A percentile compares a stretch with the other conserved stretches of the same genome.
phyloP scores from a whole-genome alignment of 352 stramenopile species.

The Globisporangium uncinulatum region DNA sequence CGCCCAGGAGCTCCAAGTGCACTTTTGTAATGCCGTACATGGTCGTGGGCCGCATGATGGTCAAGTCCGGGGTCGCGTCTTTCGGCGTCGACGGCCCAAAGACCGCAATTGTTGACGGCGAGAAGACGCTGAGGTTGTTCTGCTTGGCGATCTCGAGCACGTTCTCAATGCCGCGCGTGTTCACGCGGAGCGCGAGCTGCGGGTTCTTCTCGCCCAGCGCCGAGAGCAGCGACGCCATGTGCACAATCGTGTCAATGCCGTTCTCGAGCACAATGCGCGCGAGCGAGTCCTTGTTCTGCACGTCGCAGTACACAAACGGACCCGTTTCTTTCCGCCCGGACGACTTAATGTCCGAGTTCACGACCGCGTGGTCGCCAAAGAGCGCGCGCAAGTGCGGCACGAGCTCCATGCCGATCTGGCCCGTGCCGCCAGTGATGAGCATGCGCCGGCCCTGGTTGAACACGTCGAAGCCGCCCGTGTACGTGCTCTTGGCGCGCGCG shows the following conservation, averaged over 20 bases:
- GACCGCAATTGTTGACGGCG: constrained; percentile 88
- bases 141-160: constrained; percentile 86
- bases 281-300: constrained; percentile 67
- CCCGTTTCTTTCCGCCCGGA: constrained; percentile 39
- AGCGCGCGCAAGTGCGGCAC: constrained; percentile 70
- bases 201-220: constrained; percentile 90
- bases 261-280: constrained; percentile 85
- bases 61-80: constrained; percentile 82
- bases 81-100: constrained; percentile 86
- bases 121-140: constrained; percentile 87
- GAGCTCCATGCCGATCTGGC: constrained; percentile 85
- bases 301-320: constrained; percentile 79
- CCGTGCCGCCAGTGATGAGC: constrained; percentile 75
- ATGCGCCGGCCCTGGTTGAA: constrained; percentile 55
- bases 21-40: constrained; percentile 93
- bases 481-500: constrained; percentile 25
- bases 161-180: constrained; percentile 88
- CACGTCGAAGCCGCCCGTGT: constrained; percentile 46
- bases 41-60: constrained; percentile 89
- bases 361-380: constrained; percentile 50
- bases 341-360: constrained; percentile 83
- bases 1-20: constrained; percentile 85
- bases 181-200: constrained; percentile 82
- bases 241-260: constrained; percentile 84
- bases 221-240: constrained; percentile 89